Evolutionary conservation across 345 rosid genomes (phyloP), one percentile per base, ranked within the genome.

Genomic region (Brassica rapa): DNA sequence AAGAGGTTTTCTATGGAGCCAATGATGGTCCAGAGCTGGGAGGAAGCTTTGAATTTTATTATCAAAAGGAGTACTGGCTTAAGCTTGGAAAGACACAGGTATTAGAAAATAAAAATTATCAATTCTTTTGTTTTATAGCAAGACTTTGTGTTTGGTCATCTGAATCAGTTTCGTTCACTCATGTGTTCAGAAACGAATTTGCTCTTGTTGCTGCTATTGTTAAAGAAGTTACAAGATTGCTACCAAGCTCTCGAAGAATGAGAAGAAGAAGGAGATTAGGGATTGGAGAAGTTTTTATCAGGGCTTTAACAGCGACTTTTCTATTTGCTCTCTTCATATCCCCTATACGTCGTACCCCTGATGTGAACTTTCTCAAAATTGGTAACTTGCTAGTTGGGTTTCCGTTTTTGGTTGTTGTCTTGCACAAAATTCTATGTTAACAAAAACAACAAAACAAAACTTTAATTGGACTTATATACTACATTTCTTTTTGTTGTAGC

Each of bases 171-270:
- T 71, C 7, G 24, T 59, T 59, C 5, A 24, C 75, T 23, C 35
- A 7, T 37, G 33, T 63, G 60, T 72, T 15, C 60, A 72, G 68
- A 43, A 72, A 72, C 39, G 76, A 72, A 37, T 61, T 72, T 61
- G 16, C 60, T 72, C 60, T 72, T 72, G 43, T 72, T 4, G 60
- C 43, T 30, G 68, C 76, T 5, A 61, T 72, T 61, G 68, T 41
- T 41, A 72, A 39, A 72, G 60, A 56, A 9, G 27, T 56, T 56
- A 8, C 61, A 56, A 56, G 61, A 8, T 56, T 56, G 61, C 27
- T 56, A 19, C 27, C 61, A 56, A 56, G 8, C 25, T 56, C 61
- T 21, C 61, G 1, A n/a, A 56, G 27, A 19, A 19, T 6, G 10
- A 55, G 61, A 19, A 19, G 61, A 16, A 53, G 59, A 56, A 56